Conservation (phyloP, 768 basidiomycete species). For the Boletus insuetus region DNA sequence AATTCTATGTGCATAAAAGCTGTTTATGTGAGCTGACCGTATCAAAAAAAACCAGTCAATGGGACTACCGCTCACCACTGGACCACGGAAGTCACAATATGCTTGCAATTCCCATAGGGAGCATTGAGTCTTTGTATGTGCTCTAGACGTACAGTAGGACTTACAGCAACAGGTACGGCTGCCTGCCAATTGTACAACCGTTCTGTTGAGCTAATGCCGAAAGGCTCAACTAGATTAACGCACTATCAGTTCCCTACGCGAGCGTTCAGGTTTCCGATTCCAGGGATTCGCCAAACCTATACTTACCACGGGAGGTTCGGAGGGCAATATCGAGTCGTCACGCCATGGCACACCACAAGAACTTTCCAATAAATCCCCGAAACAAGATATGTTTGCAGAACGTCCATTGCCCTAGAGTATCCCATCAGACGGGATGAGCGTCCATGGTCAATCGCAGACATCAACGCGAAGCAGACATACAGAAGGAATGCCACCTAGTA, state of each 20-base stretch:
- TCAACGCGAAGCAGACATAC: neutral
- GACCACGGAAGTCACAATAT: neutral
- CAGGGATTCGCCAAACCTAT: neutral
- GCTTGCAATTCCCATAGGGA: neutral
- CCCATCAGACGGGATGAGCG: neutral
- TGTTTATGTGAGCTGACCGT: neutral
- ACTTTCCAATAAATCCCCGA: neutral
- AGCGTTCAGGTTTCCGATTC: neutral
- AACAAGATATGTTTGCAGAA: neutral
- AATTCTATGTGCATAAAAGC: slow-evolving; percentile 12
- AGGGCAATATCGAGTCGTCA: neutral
- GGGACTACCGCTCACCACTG: slow-evolving; percentile 4
- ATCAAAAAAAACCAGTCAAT: neutral
- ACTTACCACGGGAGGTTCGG: slow-evolving; percentile 1
- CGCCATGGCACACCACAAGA: slow-evolving; percentile 1
- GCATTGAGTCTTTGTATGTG: too few species aligned
- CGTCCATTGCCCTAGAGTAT: slow-evolving; percentile 1
- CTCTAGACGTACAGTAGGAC: neutral
- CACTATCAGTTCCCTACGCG: slow-evolving; percentile 3
- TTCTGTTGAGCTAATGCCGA: neutral
- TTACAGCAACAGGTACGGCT: neutral
- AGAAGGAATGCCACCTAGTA: slow-evolving; percentile 1
- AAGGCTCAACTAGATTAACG: neutral
- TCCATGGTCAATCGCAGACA: neutral
- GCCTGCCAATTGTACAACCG: neutral